phyloP scores from a whole-genome alignment of 1,284 basidiomycete species.

The Neolentinus lepideus region DNA sequence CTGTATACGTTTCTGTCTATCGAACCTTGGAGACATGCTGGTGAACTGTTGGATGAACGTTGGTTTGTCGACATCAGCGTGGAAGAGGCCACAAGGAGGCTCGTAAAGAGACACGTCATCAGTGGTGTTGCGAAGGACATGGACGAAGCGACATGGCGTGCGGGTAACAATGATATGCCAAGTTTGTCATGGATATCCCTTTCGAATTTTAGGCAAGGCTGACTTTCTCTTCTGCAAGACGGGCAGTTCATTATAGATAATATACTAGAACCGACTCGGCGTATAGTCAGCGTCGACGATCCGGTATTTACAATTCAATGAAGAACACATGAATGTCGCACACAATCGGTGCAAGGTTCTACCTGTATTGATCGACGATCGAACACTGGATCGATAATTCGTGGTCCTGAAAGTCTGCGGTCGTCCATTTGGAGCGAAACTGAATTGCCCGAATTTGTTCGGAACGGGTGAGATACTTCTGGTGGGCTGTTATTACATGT shows the following conservation, averaged over 20 bases:
- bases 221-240: constrained; percentile 27
- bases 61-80: constrained; percentile 69
- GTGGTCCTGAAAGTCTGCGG: not conserved
- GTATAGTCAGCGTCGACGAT: constrained; percentile 46
- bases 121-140: constrained; percentile 66
- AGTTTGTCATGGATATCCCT: constrained; percentile 38
- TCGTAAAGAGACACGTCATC: constrained; percentile 69
- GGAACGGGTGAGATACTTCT: no score
- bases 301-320: constrained; percentile 14
- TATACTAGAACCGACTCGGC: constrained; percentile 46
- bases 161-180: constrained; percentile 69
- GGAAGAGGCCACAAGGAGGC: constrained; percentile 51
- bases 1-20: constrained; percentile 76
- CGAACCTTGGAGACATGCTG: constrained; percentile 68
- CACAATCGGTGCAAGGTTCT: not conserved
- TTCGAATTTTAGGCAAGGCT: not conserved
- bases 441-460: no score
- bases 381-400: constrained; percentile 1
- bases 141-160: constrained; percentile 64
- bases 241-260: constrained; percentile 49
- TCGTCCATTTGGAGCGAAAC: no score
- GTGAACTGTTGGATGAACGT: constrained; percentile 65
- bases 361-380: constrained; percentile 3
- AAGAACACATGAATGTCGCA: not conserved
- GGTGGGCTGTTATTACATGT: no score